These are phyloP conservation scores for Sporisorium exsertum DNA, from an alignment of 1,284 basidiomycete genomes.

Conservation along the genomic window DNA sequence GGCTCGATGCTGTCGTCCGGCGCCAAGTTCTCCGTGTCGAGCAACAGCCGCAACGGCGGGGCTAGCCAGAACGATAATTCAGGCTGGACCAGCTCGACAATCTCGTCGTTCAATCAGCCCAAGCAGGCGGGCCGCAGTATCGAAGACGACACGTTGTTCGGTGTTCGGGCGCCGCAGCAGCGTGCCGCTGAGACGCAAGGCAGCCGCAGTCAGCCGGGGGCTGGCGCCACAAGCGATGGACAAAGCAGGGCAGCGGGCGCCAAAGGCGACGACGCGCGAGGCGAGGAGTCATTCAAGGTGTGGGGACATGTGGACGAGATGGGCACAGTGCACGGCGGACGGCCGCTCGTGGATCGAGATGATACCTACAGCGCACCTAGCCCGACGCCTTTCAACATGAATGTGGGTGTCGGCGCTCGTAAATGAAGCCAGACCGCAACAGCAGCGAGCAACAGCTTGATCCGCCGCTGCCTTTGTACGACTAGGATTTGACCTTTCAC, in stretches of 20 bases:
- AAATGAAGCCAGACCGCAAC: slow-evolving; percentile 2
- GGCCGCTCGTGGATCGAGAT: slow-evolving; percentile 55
- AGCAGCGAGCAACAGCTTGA: background rate
- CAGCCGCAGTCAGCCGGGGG: slow-evolving; percentile 11
- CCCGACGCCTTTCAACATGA: slow-evolving; percentile 56
- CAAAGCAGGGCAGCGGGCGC: slow-evolving; percentile 8
- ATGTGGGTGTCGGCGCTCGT: slow-evolving; percentile 22
- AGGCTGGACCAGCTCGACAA: slow-evolving; percentile 51
- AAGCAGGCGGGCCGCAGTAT: slow-evolving; percentile 51
- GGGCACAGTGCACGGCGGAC: slow-evolving; percentile 59
- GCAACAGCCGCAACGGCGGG: slow-evolving; percentile 43
- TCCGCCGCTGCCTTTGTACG: background rate
- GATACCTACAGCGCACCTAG: slow-evolving; percentile 62
- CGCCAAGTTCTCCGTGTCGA: slow-evolving; percentile 45
- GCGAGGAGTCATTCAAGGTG: slow-evolving; percentile 44
- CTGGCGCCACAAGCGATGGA: background rate
- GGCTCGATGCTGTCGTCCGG: slow-evolving; percentile 44
- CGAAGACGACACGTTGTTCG: slow-evolving; percentile 67
- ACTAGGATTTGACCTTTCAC: background rate
- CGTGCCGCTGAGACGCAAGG: slow-evolving; percentile 17
- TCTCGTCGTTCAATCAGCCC: slow-evolving; percentile 49
- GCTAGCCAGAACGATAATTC: slow-evolving; percentile 41
- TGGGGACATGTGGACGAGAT: slow-evolving; percentile 57
- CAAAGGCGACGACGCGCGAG: slow-evolving; percentile 9
- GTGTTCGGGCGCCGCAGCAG: slow-evolving; percentile 47